These are phyloP conservation scores for sorghum (Sorghum bicolor) DNA, from an alignment of 176 grass and related monocot genomes.

Conservation along the genomic window Sorghum_bicolor_NCBIv3 NC_012872.2:65715001-65715500, in stretches of 20 bases:
- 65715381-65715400: neutral
- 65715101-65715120: neutral
- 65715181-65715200: conserved; percentile 8
- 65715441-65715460: neutral
- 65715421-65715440: neutral
- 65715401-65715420: neutral
- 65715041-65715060: neutral
- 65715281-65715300: neutral
- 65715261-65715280: neutral
- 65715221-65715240: conserved; percentile 45
- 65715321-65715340: neutral
- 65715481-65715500: neutral
- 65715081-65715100: conserved; percentile 1
- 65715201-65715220: conserved; percentile 36
- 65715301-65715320: neutral
- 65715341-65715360: conserved; percentile 7
- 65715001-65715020: neutral
- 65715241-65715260: neutral
- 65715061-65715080: conserved; percentile 8
- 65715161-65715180: conserved; percentile 16
- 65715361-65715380: neutral
- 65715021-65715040: neutral
- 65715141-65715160: conserved; percentile 44
- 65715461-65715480: neutral
- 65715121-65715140: conserved; percentile 47